Evolutionary conservation across 2,329 filamentous ascomycete species (phyloP).

Genomic region (Incumbomyces lentus): DNA sequence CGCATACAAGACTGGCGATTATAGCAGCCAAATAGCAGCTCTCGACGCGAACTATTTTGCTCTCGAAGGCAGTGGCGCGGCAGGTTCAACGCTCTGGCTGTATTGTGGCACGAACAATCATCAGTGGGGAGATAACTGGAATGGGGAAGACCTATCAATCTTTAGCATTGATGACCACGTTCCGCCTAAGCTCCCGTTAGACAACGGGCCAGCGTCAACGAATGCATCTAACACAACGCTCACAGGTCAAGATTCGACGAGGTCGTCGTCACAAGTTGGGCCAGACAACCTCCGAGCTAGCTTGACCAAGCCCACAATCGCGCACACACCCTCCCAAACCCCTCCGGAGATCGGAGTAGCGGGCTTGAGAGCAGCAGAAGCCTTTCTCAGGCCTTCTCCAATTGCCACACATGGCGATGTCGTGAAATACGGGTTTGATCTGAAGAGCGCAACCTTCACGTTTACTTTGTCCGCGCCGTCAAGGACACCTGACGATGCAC

Average conservation of each 20-base stretch:
- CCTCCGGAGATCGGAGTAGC: slow-evolving; percentile 52
- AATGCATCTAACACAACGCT: slow-evolving; percentile 35
- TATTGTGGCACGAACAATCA: slow-evolving; percentile 79
- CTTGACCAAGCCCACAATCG: slow-evolving; percentile 47
- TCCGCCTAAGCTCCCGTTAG: slow-evolving; percentile 28
- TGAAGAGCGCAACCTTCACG: slow-evolving; percentile 66
- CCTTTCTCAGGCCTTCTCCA: slow-evolving; percentile 78
- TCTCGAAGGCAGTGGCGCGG: slow-evolving; percentile 70
- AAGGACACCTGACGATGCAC: slow-evolving; percentile 51
- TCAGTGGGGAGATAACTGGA: slow-evolving; percentile 86
- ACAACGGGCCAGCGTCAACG: slow-evolving; percentile 22
- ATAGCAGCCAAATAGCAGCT: slow-evolving; percentile 79
- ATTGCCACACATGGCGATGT: slow-evolving; percentile 64
- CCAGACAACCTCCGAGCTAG: slow-evolving; percentile 66
- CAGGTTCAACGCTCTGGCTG: slow-evolving; percentile 82
- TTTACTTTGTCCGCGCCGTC: slow-evolving; percentile 56
- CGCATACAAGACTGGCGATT: slow-evolving; percentile 92
- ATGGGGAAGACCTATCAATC: slow-evolving; percentile 91
- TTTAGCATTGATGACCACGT: slow-evolving; percentile 71
- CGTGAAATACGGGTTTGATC: slow-evolving; percentile 65
- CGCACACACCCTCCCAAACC: slow-evolving; percentile 44
- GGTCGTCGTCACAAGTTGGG: slow-evolving; percentile 45
- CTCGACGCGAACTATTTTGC: slow-evolving; percentile 96
- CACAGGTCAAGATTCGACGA: slow-evolving; percentile 35
- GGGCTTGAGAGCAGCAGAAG: slow-evolving; percentile 83